phyloP scores from a whole-genome alignment of 2,329 filamentous ascomycete species.

The Beauveria pseudobassiana region DNA sequence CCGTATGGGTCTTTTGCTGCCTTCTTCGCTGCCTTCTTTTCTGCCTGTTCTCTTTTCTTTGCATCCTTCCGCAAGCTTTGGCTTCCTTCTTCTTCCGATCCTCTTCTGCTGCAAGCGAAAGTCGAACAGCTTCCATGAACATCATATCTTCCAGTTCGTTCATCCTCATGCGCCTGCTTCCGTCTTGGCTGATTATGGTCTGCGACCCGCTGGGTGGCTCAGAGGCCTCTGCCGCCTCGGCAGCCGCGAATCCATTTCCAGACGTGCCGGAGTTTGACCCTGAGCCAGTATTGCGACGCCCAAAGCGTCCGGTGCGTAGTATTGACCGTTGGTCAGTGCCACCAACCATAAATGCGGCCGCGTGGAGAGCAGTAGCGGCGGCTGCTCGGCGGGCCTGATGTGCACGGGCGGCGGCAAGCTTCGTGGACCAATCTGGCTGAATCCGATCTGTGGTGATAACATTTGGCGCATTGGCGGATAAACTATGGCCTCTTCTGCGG shows the following conservation, averaged over 20 bases:
- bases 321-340: conserved; percentile 47
- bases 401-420: conserved; percentile 74
- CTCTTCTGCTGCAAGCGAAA: conserved; percentile 88
- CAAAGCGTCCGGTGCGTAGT: conserved; percentile 42
- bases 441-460: conserved; percentile 91
- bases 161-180: conserved; percentile 46
- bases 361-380: conserved; percentile 88
- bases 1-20: conserved; percentile 30
- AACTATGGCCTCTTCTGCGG: conserved; percentile 44
- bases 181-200: conserved; percentile 15
- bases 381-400: conserved; percentile 82
- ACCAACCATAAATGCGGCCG: conserved; percentile 85
- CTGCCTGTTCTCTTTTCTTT: conserved; percentile 78
- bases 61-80: conserved; percentile 57
- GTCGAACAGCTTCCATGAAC: conserved; percentile 92
- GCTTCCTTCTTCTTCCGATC: conserved; percentile 76
- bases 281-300: conserved; percentile 43
- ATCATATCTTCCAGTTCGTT: conserved; percentile 96
- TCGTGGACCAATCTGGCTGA: conserved; percentile 89
- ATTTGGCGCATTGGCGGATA: conserved; percentile 75
- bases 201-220: conserved; percentile 19
- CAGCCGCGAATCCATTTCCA: conserved; percentile 15
- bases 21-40: conserved; percentile 70
- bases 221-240: conserved; percentile 17
- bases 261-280: conserved; percentile 17